These are phyloP conservation scores for Candida glucosophila DNA, from an alignment of 1,139 yeast species.

Conservation along the genomic window DNA sequence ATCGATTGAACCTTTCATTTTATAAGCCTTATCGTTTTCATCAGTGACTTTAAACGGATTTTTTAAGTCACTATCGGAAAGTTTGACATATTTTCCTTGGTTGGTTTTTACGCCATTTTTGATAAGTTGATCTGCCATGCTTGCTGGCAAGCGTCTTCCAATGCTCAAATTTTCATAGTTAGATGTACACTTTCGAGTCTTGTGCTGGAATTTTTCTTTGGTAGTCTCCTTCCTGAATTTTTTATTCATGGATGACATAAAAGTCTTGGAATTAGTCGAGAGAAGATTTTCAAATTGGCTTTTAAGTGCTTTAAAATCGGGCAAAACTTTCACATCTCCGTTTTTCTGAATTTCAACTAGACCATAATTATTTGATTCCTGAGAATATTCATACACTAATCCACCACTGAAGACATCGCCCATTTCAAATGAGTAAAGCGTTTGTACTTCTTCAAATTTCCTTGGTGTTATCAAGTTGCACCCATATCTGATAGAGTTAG, in stretches of 20 bases:
- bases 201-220: slow-evolving; percentile 13
- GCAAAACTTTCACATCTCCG: slow-evolving; percentile 47
- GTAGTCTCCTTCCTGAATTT: slow-evolving; percentile 14
- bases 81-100: slow-evolving; percentile 39
- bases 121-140: slow-evolving; percentile 38
- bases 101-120: slow-evolving; percentile 36
- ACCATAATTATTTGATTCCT: slow-evolving; percentile 86
- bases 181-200: slow-evolving; percentile 32
- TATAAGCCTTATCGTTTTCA: slow-evolving; percentile 25
- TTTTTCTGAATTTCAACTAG: slow-evolving; percentile 52
- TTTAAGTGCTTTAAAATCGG: slow-evolving; percentile 48
- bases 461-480: slow-evolving; percentile 84
- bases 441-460: slow-evolving; percentile 64
- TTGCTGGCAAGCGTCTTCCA: slow-evolving; percentile 37
- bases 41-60: slow-evolving; percentile 29
- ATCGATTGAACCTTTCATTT: slow-evolving; percentile 11
- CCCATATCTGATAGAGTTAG: slow-evolving; percentile 38
- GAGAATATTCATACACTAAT: slow-evolving; percentile 81
- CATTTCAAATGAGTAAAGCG: slow-evolving; percentile 71
- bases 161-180: slow-evolving; percentile 46
- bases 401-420: slow-evolving; percentile 84
- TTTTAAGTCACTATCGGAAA: slow-evolving; percentile 29
- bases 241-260: slow-evolving; percentile 17
- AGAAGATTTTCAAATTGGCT: slow-evolving; percentile 32
- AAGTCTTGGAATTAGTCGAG: slow-evolving; percentile 15